phyloP scores from a whole-genome alignment of 176 grass and related monocot species.

The Urochloa ruziziensis region DNA sequence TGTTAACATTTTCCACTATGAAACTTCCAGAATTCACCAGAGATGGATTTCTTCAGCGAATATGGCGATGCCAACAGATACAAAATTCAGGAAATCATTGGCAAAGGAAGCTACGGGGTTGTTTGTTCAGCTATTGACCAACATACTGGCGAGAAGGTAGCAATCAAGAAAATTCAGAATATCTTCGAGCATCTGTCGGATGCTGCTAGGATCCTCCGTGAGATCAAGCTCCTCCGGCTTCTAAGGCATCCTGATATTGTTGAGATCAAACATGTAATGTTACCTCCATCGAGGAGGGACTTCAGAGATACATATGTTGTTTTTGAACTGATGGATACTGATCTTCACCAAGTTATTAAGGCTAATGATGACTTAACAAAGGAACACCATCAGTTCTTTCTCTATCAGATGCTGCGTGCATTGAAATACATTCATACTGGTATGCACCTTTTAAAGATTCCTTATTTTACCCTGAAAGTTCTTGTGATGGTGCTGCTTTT shows the following conservation, averaged over 20 bases:
- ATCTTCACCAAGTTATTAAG: conserved; percentile 98
- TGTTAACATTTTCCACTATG: conserved; percentile 9
- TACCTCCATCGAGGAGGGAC: conserved; percentile 80
- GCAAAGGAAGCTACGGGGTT: conserved; percentile 92
- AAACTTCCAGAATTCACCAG: conserved; percentile 61
- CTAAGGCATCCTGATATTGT: conserved; percentile 91
- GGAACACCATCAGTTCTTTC: conserved; percentile 93
- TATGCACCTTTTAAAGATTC: conserved; percentile 14
- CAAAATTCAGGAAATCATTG: conserved; percentile 82
- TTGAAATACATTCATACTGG: conserved; percentile 97
- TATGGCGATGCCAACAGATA: conserved; percentile 82
- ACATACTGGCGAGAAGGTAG: conserved; percentile 86
- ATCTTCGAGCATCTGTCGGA: conserved; percentile 92
- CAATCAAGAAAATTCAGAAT: conserved; percentile 90
- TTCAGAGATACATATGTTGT: conserved; percentile 93
- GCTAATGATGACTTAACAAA: conserved; percentile 94
- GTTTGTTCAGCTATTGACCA: conserved; percentile 91
- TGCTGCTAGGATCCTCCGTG: conserved; percentile 83
- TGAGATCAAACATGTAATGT: conserved; percentile 92
- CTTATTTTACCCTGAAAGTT: not conserved
- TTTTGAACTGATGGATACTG: conserved; percentile 92
- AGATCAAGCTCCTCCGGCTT: conserved; percentile 89
- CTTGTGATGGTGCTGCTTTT: not conserved
- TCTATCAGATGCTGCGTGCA: conserved; percentile 93
- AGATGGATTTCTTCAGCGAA: conserved; percentile 91